These are phyloP conservation scores for Nephelium lappaceum DNA, from an alignment of 345 rosid species.

Conservation along the genomic window DNA sequence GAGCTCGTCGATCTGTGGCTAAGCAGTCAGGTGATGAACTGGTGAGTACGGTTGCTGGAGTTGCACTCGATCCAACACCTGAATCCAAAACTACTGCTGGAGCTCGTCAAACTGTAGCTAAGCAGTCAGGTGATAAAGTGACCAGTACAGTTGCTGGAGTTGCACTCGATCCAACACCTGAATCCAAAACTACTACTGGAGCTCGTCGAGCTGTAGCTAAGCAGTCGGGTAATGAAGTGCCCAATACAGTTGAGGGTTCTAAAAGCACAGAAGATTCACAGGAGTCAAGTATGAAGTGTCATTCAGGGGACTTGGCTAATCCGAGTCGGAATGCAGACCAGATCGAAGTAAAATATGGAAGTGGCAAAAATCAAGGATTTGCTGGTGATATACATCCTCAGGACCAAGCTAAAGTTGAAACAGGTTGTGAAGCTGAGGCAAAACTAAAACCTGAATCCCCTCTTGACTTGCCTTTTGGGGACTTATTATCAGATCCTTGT, in stretches of 20 bases:
- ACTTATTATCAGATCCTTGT: constrained; percentile 88
- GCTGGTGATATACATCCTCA: constrained; percentile 12
- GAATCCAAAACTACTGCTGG: constrained; percentile 47
- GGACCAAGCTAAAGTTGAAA: constrained; percentile 20
- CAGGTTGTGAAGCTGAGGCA: constrained; percentile 25
- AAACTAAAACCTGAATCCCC: constrained; percentile 30
- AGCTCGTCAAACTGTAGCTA: constrained; percentile 39
- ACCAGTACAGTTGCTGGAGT: constrained; percentile 55
- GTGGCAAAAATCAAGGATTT: constrained; percentile 20
- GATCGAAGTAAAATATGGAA: constrained; percentile 24
- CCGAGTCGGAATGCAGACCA: constrained; percentile 23
- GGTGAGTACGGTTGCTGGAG: constrained; percentile 51
- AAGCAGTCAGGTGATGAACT: constrained; percentile 32
- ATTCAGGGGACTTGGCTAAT: constrained; percentile 21
- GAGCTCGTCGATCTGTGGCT: constrained; percentile 41
- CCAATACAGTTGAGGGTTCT: constrained; percentile 21
- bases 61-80: constrained; percentile 65
- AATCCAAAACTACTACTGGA: constrained; percentile 44
- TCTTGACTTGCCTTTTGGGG: constrained; percentile 63
- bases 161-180: constrained; percentile 65
- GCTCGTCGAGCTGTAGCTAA: constrained; percentile 40
- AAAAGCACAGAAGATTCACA: constrained; percentile 20
- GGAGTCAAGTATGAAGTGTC: constrained; percentile 23
- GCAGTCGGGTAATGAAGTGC: constrained; percentile 13
- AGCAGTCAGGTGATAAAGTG: constrained; percentile 27